These are phyloP conservation scores for Hypsizygus marmoreus DNA, from an alignment of 768 basidiomycete genomes.

Conservation along the genomic window DNA sequence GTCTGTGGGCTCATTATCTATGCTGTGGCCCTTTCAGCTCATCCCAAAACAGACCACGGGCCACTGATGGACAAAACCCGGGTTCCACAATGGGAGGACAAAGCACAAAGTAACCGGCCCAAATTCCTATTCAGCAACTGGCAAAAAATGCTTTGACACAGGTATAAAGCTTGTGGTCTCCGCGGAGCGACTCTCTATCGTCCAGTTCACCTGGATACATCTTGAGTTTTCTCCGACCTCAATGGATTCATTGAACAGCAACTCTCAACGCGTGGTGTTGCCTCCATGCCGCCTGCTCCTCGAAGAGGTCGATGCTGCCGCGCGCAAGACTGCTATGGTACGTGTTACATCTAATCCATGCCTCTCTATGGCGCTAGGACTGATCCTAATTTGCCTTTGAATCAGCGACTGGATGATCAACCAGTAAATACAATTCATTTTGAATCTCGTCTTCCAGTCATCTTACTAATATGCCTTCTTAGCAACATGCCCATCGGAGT, in stretches of 20 bases:
- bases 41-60: too few species aligned
- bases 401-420: too few species aligned
- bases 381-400: not conserved
- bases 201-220: not conserved
- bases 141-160: too few species aligned
- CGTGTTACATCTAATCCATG: not conserved
- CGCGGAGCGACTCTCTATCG: not conserved
- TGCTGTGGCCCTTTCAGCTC: too few species aligned
- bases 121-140: not conserved
- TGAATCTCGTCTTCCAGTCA: too few species aligned
- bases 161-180: not conserved
- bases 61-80: too few species aligned
- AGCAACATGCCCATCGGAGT: too few species aligned
- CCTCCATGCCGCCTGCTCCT: not conserved
- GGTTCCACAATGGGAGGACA: slow-evolving; percentile 5
- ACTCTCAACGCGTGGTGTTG: not conserved
- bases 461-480: too few species aligned
- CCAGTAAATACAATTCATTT: too few species aligned
- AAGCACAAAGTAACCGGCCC: not conserved
- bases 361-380: not conserved
- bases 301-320: not conserved
- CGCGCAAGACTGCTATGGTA: not conserved
- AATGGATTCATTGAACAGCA: not conserved
- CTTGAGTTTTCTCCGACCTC: not conserved
- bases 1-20: too few species aligned